Percentiles rank a stretch among this genome's conserved stretches.
These are phyloP conservation scores for Evansstolkia leycettana DNA, from an alignment of 495 filamentous ascomycete species.

Conservation along the genomic window DNA sequence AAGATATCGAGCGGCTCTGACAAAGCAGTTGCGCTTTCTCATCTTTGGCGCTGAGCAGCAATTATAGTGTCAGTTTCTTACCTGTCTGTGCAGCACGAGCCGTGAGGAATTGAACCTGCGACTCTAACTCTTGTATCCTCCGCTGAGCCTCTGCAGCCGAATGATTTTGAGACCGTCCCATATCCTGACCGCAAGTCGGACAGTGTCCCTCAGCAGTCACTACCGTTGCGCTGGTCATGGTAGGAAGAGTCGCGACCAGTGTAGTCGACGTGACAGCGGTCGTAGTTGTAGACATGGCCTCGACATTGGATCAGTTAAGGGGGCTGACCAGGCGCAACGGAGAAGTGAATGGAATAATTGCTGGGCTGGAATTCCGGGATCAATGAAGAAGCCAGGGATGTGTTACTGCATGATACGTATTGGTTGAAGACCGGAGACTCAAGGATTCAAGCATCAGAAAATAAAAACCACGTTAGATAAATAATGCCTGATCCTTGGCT, in stretches of 20 bases:
- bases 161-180: constrained; percentile 14
- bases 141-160: constrained; percentile 43
- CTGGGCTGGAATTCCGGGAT: too few species aligned
- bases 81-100: constrained; percentile 66
- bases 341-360: neutral
- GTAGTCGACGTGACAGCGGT: constrained; percentile 22
- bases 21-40: too few species aligned
- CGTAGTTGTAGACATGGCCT: constrained; percentile 14
- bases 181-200: constrained; percentile 36
- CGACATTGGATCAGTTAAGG: neutral
- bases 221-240: constrained; percentile 19
- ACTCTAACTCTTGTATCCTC: constrained; percentile 69
- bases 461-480: too few species aligned
- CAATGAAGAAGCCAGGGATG: too few species aligned
- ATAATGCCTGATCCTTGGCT: too few species aligned
- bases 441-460: too few species aligned
- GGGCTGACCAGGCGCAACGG: neutral
- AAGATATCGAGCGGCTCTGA: too few species aligned
- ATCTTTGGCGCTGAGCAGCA: neutral
- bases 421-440: too few species aligned
- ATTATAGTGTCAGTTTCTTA: constrained; percentile 21
- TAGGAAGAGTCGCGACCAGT: constrained; percentile 19
- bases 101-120: constrained; percentile 61
- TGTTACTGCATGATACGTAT: too few species aligned
- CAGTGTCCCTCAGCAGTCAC: constrained; percentile 23